These are phyloP conservation scores for Plectosphaerella cucumerina DNA, from an alignment of 2,329 filamentous ascomycete species.

Conservation along the genomic window DNA sequence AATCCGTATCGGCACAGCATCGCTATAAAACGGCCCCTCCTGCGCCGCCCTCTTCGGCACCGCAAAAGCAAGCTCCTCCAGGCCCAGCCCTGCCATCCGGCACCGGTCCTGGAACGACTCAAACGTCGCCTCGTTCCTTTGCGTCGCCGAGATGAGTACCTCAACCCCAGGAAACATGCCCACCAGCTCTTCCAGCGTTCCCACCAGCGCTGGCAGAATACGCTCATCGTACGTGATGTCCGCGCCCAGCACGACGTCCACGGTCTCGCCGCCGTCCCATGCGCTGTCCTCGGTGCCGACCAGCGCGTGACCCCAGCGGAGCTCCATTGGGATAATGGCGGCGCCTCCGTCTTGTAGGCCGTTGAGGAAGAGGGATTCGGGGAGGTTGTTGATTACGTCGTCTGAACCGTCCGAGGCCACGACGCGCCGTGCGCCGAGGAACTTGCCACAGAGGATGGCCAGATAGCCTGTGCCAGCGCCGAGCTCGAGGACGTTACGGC, in stretches of 20 bases:
- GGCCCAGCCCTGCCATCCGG: constrained; percentile 36
- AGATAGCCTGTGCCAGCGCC: constrained; percentile 75
- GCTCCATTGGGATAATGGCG: constrained; percentile 44
- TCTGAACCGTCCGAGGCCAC: constrained; percentile 72
- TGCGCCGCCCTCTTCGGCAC: constrained; percentile 38
- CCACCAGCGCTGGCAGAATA: constrained; percentile 59
- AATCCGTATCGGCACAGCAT: constrained; percentile 55
- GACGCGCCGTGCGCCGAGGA: constrained; percentile 55
- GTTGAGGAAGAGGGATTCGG: constrained; percentile 67
- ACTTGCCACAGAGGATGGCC: constrained; percentile 68
- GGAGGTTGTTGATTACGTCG: constrained; percentile 63
- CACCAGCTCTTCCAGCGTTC: constrained; percentile 60
- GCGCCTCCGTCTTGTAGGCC: constrained; percentile 42
- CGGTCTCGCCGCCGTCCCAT: constrained; percentile 40
- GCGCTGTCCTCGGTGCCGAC: constrained; percentile 51
- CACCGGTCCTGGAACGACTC: constrained; percentile 59
- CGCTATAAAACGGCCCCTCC: constrained; percentile 61
- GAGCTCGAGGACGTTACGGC: constrained; percentile 63
- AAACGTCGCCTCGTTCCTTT: constrained; percentile 68
- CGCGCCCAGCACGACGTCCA: constrained; percentile 68
- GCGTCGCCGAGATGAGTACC: constrained; percentile 65
- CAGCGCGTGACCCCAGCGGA: constrained; percentile 62
- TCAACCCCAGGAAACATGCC: constrained; percentile 48
- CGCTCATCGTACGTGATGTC: constrained; percentile 73
- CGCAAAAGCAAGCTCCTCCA: constrained; percentile 38